Base-by-base conservation (phyloP, 768 basidiomycete species). In the Pleurotus djamor region DNA sequence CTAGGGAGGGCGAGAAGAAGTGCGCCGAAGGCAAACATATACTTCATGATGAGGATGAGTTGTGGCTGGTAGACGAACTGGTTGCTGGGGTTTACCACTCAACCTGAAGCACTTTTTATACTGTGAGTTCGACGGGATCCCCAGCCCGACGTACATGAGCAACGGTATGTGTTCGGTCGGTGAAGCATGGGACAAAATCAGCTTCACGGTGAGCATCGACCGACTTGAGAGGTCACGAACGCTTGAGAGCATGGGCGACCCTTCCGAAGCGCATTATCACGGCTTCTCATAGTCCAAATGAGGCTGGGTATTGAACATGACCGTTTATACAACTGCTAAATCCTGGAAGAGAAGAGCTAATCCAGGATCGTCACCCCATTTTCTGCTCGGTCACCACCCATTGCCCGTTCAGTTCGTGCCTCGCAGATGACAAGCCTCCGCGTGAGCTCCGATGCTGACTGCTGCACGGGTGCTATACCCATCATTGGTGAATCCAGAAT, bases 361-460 rank as follows among this genome's bases (percentile, higher is more conserved):
- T 41, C 10, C 35, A 37, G 35, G 14, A 54, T 16, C 13, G 52
- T 34, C 52, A 21, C 16, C 5, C 36, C 52, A 3, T 35, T 36
- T n/a, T 34, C 35, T 34, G 52, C 78, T 16, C 77, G 75, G 66
- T 85, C 81, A 2, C 83, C 82, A 16, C 84, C 83, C 61, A 77
- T 78, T 58, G 83, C 78, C 35, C 82, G 71, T 65, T 83, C 84
- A 0, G 77, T 82, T 68, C 72, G 73, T 44, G 76, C 82, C 68
- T 83, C 78, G 66, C 83, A 86, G 21, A 72, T 66, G 10, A 83
- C 75, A 16, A 80, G 49, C n/a, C 63, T 64, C 47, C 74, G 71
- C 47, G 83, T 71, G 14, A 72, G 69, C 60, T 70, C 71, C 43
- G 73, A 59, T 32, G 64, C 61, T 50, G 62, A 50, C n/a, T 37